Conservation (phyloP, 2,329 filamentous ascomycete species). For the Pseudophaeomoniella oleicola region DNA sequence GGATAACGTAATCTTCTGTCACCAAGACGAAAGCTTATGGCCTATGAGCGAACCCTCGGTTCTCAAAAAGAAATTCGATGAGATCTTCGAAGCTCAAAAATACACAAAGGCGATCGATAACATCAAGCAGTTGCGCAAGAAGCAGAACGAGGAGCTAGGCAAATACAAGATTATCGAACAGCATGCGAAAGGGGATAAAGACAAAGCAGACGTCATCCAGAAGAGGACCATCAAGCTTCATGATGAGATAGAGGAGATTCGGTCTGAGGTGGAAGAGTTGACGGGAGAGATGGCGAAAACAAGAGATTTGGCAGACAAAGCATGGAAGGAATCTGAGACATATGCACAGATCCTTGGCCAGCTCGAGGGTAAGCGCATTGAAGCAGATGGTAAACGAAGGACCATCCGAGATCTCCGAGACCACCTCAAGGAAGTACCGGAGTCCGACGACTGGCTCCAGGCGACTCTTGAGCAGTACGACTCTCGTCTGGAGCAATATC, state of each 20-base stretch:
- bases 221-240: slow-evolving; percentile 51
- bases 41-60: slow-evolving; percentile 76
- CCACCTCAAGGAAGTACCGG: slow-evolving; percentile 61
- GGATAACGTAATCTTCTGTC: slow-evolving; percentile 94
- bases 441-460: slow-evolving; percentile 63
- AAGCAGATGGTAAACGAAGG: slow-evolving; percentile 54
- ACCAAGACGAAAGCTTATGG: slow-evolving; percentile 96
- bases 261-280: slow-evolving; percentile 46
- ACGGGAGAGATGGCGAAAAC: slow-evolving; percentile 28
- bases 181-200: slow-evolving; percentile 70
- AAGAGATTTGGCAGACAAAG: slow-evolving; percentile 42
- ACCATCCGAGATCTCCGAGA: slow-evolving; percentile 55
- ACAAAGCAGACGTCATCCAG: slow-evolving; percentile 59
- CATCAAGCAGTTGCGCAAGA: slow-evolving; percentile 74
- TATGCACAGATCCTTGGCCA: slow-evolving; percentile 62
- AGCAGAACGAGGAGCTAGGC: slow-evolving; percentile 59
- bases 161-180: slow-evolving; percentile 61
- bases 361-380: slow-evolving; percentile 61
- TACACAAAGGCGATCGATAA: slow-evolving; percentile 97
- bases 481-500: slow-evolving; percentile 52
- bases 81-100: slow-evolving; percentile 93
- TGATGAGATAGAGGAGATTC: slow-evolving; percentile 43
- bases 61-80: slow-evolving; percentile 89
- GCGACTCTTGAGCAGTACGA: slow-evolving; percentile 63
- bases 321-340: slow-evolving; percentile 57